Evolutionary conservation across 2,329 filamentous ascomycete genomes (phyloP).

Genomic region (Colletotrichum coccodes): DNA sequence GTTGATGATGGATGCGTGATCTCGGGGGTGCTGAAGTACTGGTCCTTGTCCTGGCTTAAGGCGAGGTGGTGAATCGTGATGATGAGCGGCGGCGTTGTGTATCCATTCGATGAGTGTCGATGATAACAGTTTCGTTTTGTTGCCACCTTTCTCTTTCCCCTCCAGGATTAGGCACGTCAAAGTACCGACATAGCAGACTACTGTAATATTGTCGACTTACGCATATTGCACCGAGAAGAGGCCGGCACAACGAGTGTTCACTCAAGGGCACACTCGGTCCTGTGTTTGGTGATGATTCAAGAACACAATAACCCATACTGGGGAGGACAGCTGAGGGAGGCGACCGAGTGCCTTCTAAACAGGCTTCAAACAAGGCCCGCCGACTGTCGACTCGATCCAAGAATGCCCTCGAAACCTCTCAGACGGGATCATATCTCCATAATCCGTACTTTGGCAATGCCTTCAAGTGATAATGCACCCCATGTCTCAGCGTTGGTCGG

Average conservation of each 20-base stretch:
- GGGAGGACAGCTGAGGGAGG: neutral
- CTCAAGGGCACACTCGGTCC: neutral
- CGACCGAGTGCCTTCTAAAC: neutral
- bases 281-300: neutral
- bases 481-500: slow-evolving; percentile 25
- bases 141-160: slow-evolving; percentile 1
- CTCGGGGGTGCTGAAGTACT: too few relatives aligned
- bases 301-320: neutral
- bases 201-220: neutral
- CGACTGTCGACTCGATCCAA: neutral
- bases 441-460: neutral
- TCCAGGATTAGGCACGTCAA: neutral
- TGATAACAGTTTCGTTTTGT: neutral
- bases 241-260: neutral
- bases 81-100: neutral
- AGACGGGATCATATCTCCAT: neutral
- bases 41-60: neutral
- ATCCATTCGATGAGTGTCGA: neutral
- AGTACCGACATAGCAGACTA: neutral
- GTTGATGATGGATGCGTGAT: neutral
- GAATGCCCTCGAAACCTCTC: neutral
- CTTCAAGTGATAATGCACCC: slow-evolving; percentile 25
- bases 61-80: neutral
- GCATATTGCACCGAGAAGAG: neutral
- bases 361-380: neutral